These are phyloP conservation scores for Candida vartiovaarae DNA, from an alignment of 805 yeast genomes.

Conservation along the genomic window DNA sequence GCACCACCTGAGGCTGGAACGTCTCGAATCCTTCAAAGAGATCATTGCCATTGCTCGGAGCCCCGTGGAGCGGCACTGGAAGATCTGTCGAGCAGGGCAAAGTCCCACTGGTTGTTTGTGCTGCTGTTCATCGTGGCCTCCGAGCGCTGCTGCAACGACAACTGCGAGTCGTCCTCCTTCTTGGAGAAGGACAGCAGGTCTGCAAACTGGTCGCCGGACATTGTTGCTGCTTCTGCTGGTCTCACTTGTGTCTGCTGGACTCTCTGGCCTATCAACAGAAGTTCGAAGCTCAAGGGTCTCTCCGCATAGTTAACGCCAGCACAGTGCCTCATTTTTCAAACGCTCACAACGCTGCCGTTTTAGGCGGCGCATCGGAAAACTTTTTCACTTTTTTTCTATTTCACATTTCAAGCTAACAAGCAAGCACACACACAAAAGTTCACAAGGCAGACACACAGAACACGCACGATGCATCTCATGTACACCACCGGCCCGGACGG, in stretches of 20 bases:
- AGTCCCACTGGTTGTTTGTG: conserved; percentile 25
- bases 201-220: conserved; percentile 24
- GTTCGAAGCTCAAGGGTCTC: too few relatives aligned
- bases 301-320: too few relatives aligned
- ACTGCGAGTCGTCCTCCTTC: conserved; percentile 21
- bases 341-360: too few relatives aligned
- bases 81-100: conserved; percentile 28
- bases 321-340: too few relatives aligned
- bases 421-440: too few relatives aligned
- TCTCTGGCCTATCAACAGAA: too few relatives aligned
- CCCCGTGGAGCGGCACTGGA: conserved; percentile 1
- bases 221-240: neutral
- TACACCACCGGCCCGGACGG: conserved; percentile 93
- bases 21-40: conserved; percentile 21
- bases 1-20: neutral
- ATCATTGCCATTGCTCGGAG: conserved; percentile 1
- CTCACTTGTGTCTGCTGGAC: too few relatives aligned
- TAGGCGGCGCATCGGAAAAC: too few relatives aligned
- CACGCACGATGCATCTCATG: conserved; percentile 87
- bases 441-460: too few relatives aligned
- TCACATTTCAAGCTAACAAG: too few relatives aligned
- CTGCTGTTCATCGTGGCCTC: conserved; percentile 1
- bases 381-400: too few relatives aligned
- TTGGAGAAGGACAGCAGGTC: conserved; percentile 18
- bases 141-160: conserved; percentile 29